Base-by-base conservation (phyloP, 768 basidiomycete genomes). In the Pleurotus tuoliensis region DNA sequence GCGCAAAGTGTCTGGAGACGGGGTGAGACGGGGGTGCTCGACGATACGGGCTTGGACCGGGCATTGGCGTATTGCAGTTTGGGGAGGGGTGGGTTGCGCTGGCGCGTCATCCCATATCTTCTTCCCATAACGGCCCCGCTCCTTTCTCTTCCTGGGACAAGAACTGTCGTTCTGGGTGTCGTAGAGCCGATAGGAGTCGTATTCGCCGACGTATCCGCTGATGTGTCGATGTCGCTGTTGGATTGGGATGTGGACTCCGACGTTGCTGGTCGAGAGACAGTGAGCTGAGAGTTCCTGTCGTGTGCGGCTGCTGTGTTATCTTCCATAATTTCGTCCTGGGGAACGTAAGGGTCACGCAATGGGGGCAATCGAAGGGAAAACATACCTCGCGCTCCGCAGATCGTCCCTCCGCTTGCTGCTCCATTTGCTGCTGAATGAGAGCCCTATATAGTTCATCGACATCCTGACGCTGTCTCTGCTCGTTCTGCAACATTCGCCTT, bases 101-200 rank as follows among this genome's bases (percentile, higher is more conserved):
- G 3, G 61, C 55, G 27, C 64, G 60, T 22, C 59, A 24, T 87
- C 84, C 85, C 86, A 87, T 22, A 78, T 0, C 83, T 78, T 13
- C 86, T 82, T 13, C 80, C 88, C 55, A 90, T 82, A 59, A 91
- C 77, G 2, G 89, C 91, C 7, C 88, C 88, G 59, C 87, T 88
- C 45, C 89, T 82, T 60, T 90, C 88, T 24, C 90, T 76, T 43
- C 72, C 74, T 4, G 80, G 76, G 22, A 85, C 75, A 16, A 84
- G 67, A 41, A 84, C 83, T n/a, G 80, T 70, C 0, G 81, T 79
- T 0, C 82, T 85, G 9, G 86, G 85, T 0, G 86, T 86, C 41
- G 78, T 78, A 1, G 80, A 80, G 5, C 80, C 77, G 24, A 76
- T 69, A 9, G 87, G 86, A 0, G 87, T 88, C 6, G 78, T 73